Evolutionary conservation across 1,139 yeast genomes (phyloP).

Genomic region (Barnettozyma hawaiiensis): DNA sequence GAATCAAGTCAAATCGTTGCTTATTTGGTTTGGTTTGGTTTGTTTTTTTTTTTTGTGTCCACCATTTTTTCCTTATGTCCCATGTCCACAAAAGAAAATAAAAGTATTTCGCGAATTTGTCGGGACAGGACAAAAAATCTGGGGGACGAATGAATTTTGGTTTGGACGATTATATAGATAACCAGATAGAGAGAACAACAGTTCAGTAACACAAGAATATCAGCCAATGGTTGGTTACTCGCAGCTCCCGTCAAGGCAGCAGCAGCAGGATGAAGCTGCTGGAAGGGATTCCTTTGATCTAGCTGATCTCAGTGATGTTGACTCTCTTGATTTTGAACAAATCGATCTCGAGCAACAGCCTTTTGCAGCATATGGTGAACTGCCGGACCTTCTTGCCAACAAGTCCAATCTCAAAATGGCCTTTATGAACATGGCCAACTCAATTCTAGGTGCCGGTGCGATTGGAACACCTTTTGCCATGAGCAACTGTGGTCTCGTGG

Average conservation of each 20-base stretch:
- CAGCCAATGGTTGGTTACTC: neutral
- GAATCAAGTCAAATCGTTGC: too few species aligned
- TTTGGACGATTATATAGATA: too few species aligned
- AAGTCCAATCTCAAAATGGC: slow-evolving; percentile 65
- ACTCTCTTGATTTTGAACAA: slow-evolving; percentile 22
- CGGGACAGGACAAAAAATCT: neutral
- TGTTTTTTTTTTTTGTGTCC: neutral
- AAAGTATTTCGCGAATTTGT: neutral
- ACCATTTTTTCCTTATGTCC: neutral
- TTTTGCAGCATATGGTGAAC: slow-evolving; percentile 15
- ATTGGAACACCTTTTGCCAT: slow-evolving; percentile 93
- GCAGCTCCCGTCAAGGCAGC: neutral
- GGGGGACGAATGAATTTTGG: too few species aligned
- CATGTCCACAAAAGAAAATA: too few species aligned
- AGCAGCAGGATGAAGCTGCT: neutral
- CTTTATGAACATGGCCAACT: slow-evolving; percentile 95
- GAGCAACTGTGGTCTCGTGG: slow-evolving; percentile 68
- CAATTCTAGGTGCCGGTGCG: slow-evolving; percentile 90
- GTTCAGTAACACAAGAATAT: neutral
- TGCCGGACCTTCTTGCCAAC: slow-evolving; percentile 13
- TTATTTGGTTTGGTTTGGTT: neutral
- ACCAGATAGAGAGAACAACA: neutral
- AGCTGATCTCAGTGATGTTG: slow-evolving; percentile 7
- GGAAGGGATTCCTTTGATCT: neutral
- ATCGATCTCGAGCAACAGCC: slow-evolving; percentile 17